A percentile compares a stretch with the other conserved stretches of the same genome.
These are phyloP conservation scores for Xylariaceae sp. DNA, from an alignment of 2,329 filamentous ascomycete genomes.

Conservation along the genomic window DNA sequence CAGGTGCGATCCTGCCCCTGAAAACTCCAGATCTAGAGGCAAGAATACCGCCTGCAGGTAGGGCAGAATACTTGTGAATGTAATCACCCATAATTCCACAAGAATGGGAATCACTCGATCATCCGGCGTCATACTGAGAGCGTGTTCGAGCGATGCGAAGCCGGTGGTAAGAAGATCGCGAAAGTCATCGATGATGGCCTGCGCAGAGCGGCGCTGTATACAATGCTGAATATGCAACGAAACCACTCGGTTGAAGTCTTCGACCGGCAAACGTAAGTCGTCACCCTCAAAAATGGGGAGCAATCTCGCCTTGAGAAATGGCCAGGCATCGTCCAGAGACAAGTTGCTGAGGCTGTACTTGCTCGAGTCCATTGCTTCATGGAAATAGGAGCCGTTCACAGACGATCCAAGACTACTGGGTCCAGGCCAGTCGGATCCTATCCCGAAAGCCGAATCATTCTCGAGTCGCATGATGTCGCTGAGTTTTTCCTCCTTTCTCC, in stretches of 20 bases:
- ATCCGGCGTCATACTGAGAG: conserved; percentile 70
- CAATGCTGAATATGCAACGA: conserved; percentile 72
- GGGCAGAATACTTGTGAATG: conserved; percentile 83
- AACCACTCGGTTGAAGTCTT: conserved; percentile 79
- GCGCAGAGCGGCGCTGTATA: conserved; percentile 65
- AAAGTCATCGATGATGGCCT: conserved; percentile 69
- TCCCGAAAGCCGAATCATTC: conserved; percentile 43
- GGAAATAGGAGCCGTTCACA: conserved; percentile 38
- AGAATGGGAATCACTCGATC: conserved; percentile 84
- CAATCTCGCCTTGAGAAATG: conserved; percentile 68
- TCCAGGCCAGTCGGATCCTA: conserved; percentile 47
- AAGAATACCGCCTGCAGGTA: conserved; percentile 95
- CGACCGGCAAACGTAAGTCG: conserved; percentile 70
- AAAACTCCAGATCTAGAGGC: conserved; percentile 87
- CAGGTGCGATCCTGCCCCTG: conserved; percentile 76
- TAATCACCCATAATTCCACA: conserved; percentile 90
- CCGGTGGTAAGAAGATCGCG: conserved; percentile 72
- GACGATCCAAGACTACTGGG: conserved; percentile 47
- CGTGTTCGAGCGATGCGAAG: conserved; percentile 80
- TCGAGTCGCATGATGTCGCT: conserved; percentile 42
- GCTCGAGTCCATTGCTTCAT: conserved; percentile 48
- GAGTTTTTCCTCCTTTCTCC: conserved; percentile 67
- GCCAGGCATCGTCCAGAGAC: conserved; percentile 75
- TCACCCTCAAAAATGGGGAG: conserved; percentile 77
- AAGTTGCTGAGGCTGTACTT: conserved; percentile 65